A percentile compares a stretch with the other conserved stretches of the same genome.
Conservation (phyloP, 495 filamentous ascomycete genomes). For the Penicillium chermesinum region DNA sequence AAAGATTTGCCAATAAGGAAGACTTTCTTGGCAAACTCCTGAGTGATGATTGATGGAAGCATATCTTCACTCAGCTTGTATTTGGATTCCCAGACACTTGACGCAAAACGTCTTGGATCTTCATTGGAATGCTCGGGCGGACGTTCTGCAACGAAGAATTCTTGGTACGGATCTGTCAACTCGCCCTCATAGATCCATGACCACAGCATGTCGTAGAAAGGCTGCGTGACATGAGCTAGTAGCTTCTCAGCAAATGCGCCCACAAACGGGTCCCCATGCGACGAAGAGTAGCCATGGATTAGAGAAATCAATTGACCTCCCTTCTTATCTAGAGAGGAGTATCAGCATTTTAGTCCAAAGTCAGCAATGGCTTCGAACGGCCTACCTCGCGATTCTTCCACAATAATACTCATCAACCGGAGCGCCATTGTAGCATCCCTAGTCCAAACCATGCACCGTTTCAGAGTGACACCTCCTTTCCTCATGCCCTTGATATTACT, state of each 20-base stretch:
- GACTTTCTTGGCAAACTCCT: slow-evolving; percentile 89
- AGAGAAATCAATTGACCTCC: slow-evolving; percentile 92
- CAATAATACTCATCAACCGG: slow-evolving; percentile 88
- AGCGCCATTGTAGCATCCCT: slow-evolving; percentile 95
- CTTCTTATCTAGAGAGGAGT: slow-evolving; percentile 54
- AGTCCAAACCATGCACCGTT: slow-evolving; percentile 95
- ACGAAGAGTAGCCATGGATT: slow-evolving; percentile 88
- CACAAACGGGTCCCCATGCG: slow-evolving; percentile 93
- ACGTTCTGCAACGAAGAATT: slow-evolving; percentile 94
- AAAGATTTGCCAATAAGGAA: slow-evolving; percentile 96
- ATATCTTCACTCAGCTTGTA: slow-evolving; percentile 81
- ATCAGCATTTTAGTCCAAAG: slow-evolving; percentile 15
- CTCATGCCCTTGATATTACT: slow-evolving; percentile 60
- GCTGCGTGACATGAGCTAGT: slow-evolving; percentile 82
- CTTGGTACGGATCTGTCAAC: slow-evolving; percentile 87
- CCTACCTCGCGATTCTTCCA: slow-evolving; percentile 78
- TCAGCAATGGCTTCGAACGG: neutral
- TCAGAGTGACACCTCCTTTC: slow-evolving; percentile 90
- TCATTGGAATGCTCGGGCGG: slow-evolving; percentile 47
- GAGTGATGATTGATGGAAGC: slow-evolving; percentile 87
- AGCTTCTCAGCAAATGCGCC: slow-evolving; percentile 90
- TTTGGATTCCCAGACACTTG: slow-evolving; percentile 97
- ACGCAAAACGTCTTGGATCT: slow-evolving; percentile 61
- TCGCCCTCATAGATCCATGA: slow-evolving; percentile 99
- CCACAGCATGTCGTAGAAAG: slow-evolving; percentile 94